phyloP scores from a whole-genome alignment of 192 early-diverging fungal genomes.

The Ambispora gerdemannii region DNA sequence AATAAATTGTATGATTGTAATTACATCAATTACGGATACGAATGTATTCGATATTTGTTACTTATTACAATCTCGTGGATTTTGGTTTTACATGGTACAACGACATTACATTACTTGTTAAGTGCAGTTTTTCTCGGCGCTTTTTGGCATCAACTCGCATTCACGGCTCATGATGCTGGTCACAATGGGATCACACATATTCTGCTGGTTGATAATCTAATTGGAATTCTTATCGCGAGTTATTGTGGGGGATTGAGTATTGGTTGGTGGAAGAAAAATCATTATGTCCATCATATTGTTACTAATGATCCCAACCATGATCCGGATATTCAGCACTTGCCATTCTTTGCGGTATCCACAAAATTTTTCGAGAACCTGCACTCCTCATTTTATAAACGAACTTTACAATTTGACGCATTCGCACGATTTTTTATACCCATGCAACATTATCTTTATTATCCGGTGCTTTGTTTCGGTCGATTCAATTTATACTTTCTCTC shows the following conservation, averaged over 20 bases:
- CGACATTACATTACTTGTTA: slow-evolving; percentile 49
- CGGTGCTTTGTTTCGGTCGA: slow-evolving; percentile 82
- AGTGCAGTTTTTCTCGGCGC: slow-evolving; percentile 61
- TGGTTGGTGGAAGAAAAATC: slow-evolving; percentile 97
- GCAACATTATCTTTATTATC: slow-evolving; percentile 87
- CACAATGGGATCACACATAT: slow-evolving; percentile 87
- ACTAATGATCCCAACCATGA: slow-evolving; percentile 94
- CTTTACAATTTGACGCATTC: slow-evolving; percentile 74
- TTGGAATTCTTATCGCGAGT: slow-evolving; percentile 80
- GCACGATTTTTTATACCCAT: slow-evolving; percentile 73
- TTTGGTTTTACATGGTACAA: slow-evolving; percentile 45
- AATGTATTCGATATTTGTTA: slow-evolving; percentile 46
- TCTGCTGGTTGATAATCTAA: slow-evolving; percentile 65
- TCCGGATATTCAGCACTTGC: slow-evolving; percentile 97
- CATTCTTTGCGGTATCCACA: slow-evolving; percentile 87
- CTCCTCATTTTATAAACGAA: slow-evolving; percentile 84
- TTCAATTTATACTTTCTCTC: slow-evolving; percentile 87
- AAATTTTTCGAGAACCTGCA: slow-evolving; percentile 77
- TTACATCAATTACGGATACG: slow-evolving; percentile 52
- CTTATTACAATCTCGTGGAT: slow-evolving; percentile 46
- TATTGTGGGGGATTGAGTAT: slow-evolving; percentile 84
- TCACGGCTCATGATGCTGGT: slow-evolving; percentile 95
- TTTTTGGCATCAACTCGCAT: slow-evolving; percentile 91
- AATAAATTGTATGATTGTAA: slow-evolving; percentile 65
- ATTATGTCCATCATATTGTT: slow-evolving; percentile 96